Percentiles rank a stretch among this genome's conserved stretches.
phyloP scores from a whole-genome alignment of 768 basidiomycete species.

The Amanita subjunquillea region DNA sequence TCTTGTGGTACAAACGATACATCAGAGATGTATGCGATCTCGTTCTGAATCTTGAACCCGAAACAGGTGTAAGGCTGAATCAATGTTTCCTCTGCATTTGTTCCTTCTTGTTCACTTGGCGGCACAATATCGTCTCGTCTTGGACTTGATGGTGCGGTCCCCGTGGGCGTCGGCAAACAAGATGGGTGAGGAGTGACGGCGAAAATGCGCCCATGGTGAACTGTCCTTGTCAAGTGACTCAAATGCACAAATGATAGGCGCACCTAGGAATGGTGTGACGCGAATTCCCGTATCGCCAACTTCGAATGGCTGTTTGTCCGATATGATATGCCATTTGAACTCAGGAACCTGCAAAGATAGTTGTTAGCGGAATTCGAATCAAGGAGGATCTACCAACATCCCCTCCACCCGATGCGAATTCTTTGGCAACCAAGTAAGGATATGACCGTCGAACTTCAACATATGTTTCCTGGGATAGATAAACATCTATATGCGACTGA shows the following conservation, averaged over 20 bases:
- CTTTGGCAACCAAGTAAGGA: slow-evolving; percentile 72
- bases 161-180: slow-evolving; percentile 29
- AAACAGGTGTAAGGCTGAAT: slow-evolving; percentile 55
- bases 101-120: slow-evolving; percentile 10
- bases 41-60: slow-evolving; percentile 59
- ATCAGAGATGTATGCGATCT: slow-evolving; percentile 74
- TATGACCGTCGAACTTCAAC: slow-evolving; percentile 58
- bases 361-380: neutral
- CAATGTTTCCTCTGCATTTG: slow-evolving; percentile 4
- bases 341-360: slow-evolving; percentile 52
- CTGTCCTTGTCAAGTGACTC: slow-evolving; percentile 20
- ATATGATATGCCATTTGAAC: slow-evolving; percentile 75
- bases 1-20: slow-evolving; percentile 71
- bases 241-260: slow-evolving; percentile 8
- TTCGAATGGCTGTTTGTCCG: slow-evolving; percentile 56
- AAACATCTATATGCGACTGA: slow-evolving; percentile 67
- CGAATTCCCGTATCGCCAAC: slow-evolving; percentile 53
- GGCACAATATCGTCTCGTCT: slow-evolving; percentile 19
- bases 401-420: slow-evolving; percentile 71
- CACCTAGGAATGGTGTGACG: slow-evolving; percentile 60
- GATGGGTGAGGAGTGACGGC: slow-evolving; percentile 25
- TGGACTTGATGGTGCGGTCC: slow-evolving; percentile 26
- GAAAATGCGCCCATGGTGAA: slow-evolving; percentile 69
- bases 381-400: slow-evolving; percentile 35
- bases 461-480: slow-evolving; percentile 57